Evolutionary conservation across 768 basidiomycete species (phyloP).

Genomic region (Scleroderma bovista): DNA sequence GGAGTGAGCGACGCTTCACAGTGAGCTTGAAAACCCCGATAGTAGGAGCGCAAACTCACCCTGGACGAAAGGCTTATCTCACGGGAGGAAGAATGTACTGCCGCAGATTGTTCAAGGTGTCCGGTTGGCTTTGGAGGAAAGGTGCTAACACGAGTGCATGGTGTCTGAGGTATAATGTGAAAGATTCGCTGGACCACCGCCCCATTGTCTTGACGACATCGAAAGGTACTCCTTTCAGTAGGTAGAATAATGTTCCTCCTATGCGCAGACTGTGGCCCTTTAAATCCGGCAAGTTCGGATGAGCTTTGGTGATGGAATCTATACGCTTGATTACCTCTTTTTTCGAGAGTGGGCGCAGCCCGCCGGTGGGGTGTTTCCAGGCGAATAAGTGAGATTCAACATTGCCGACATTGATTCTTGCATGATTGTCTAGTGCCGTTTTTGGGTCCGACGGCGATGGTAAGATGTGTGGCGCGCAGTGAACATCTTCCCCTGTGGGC

Average conservation of each 20-base stretch:
- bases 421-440: slow-evolving; percentile 19
- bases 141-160: slow-evolving; percentile 19
- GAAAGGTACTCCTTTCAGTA: slow-evolving; percentile 23
- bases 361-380: slow-evolving; percentile 10
- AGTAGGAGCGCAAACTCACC: too few species aligned
- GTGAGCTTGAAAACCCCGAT: too few species aligned
- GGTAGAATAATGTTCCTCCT: slow-evolving; percentile 22
- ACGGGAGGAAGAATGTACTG: too few species aligned
- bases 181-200: slow-evolving; percentile 28
- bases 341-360: slow-evolving; percentile 23
- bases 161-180: slow-evolving; percentile 22
- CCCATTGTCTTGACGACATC: slow-evolving; percentile 29
- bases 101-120: too few species aligned
- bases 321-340: slow-evolving; percentile 19
- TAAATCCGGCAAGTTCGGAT: neutral
- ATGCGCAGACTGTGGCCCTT: slow-evolving; percentile 17
- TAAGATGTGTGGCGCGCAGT: neutral
- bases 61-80: too few species aligned
- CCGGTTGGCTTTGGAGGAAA: too few species aligned
- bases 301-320: neutral
- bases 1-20: too few species aligned
- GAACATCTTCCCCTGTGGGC: slow-evolving; percentile 14
- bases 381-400: slow-evolving; percentile 24
- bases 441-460: slow-evolving; percentile 18
- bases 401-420: slow-evolving; percentile 21